Evolutionary conservation across 768 basidiomycete species (phyloP), one percentile per base, ranked within the genome.

Genomic region (Rhodotorula paludigena): DNA sequence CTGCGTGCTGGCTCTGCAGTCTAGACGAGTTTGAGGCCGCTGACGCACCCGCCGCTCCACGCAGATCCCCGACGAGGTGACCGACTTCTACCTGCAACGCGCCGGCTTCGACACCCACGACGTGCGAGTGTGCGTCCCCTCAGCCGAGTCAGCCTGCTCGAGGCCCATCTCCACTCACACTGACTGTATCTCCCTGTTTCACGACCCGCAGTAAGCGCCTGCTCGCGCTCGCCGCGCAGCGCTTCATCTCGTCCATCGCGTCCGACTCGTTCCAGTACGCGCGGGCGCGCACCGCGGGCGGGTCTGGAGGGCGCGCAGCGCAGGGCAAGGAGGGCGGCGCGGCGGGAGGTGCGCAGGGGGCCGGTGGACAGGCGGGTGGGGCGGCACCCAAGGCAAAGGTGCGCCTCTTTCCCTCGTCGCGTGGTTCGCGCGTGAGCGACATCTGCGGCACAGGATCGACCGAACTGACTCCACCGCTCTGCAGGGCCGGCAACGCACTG

Each of bases 251-350:
- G 12, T 94, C 98, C 76, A 93, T 99, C 62, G 89, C 94, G 5
- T 85, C 89, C 4, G 96, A 99, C 78, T 92, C 96, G 16, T 98
- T 90, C 79, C 92, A 97, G 76, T 94, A 97, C 79, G 96, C 96
- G 14, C 89, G 94, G 38, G 90, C 98, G 75, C 86, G 96, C 44
- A 90, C 90, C 2, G 94, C 90, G 66, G 91, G 90, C 42, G 73
- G 74, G 0, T 77, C 86, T 5, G 12, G 35, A 1, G 53, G 53
- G 1, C 21, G 53, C 10, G 33, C 53, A 11, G 28, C 25, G 10
- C 85, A 87, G 36, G 88, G 63, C 25, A 45, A 23, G 28, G 11
- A 38, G 52, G 54, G 39, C 3, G 35, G 53, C 5, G 48, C 47
- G 8, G 36, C 41, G 5, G 39, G 47, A 20, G 32, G 56, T 36